Percentiles rank a stretch among this genome's conserved stretches.
Conservation (phyloP, 306 rosid species). For the Cucurbita moschata region DNA sequence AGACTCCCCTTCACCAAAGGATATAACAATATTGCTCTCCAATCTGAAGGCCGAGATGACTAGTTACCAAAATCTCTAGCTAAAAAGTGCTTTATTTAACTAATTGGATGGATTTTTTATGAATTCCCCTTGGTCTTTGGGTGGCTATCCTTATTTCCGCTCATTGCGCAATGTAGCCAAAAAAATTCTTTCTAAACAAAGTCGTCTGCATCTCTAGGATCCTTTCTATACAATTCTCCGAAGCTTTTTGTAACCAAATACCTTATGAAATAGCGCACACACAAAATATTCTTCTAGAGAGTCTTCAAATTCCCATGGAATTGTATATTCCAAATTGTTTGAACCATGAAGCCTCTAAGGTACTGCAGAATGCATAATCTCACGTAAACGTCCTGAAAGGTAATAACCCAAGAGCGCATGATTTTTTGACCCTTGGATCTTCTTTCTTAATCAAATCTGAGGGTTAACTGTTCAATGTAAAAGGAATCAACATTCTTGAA, state of each 20-base stretch:
- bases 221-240: neutral
- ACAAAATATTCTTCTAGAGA: neutral
- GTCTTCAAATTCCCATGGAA: neutral
- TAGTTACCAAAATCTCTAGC: neutral
- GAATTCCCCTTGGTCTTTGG: too few species aligned
- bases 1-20: too few species aligned
- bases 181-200: neutral
- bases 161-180: neutral
- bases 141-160: neutral
- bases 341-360: neutral
- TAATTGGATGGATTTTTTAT: too few species aligned
- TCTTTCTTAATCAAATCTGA: neutral
- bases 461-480: neutral
- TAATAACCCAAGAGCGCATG: neutral
- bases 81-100: neutral
- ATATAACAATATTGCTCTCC: too few species aligned
- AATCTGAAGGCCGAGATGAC: neutral
- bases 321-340: neutral
- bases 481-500: neutral
- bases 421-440: neutral
- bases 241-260: neutral
- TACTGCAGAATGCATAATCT: neutral
- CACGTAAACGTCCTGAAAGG: neutral
- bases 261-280: neutral
- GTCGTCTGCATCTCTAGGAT: neutral